These are phyloP conservation scores for Aspergillus sparsus DNA, from an alignment of 495 filamentous ascomycete species.

Conservation along the genomic window DNA sequence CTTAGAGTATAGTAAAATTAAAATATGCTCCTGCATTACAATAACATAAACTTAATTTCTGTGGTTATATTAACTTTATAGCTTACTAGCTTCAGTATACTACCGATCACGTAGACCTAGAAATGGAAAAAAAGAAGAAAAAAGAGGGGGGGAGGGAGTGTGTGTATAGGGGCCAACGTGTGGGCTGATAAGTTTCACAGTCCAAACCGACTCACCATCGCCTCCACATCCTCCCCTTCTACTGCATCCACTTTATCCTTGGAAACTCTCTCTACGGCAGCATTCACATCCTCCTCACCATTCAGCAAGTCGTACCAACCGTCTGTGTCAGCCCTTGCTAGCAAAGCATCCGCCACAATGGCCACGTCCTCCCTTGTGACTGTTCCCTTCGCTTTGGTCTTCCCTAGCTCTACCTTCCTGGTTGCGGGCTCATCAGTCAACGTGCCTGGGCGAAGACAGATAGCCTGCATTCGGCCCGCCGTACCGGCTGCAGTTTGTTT, in stretches of 20 bases:
- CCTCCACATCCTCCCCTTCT: slow-evolving; percentile 65
- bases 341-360: slow-evolving; percentile 61
- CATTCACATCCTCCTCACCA: slow-evolving; percentile 58
- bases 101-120: not conserved
- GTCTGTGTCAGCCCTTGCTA: slow-evolving; percentile 60
- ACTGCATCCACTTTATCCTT: slow-evolving; percentile 63
- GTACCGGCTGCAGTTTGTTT: slow-evolving; percentile 40
- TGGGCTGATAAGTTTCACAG: not conserved
- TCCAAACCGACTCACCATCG: slow-evolving; percentile 46
- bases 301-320: slow-evolving; percentile 62
- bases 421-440: slow-evolving; percentile 61
- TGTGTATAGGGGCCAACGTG: too few species aligned
- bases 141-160: too few species aligned
- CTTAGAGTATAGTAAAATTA: too few species aligned
- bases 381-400: slow-evolving; percentile 53
- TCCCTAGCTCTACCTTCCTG: slow-evolving; percentile 66
- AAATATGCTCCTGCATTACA: too few species aligned
- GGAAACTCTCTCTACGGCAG: slow-evolving; percentile 66
- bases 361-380: slow-evolving; percentile 72
- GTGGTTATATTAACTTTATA: not conserved
- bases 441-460: slow-evolving; percentile 67
- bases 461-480: slow-evolving; percentile 55
- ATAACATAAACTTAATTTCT: too few species aligned
- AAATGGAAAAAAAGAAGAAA: too few species aligned
- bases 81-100: not conserved